These are phyloP conservation scores for Fistulinella prunicolor DNA, from an alignment of 768 basidiomycete species.

Conservation along the genomic window DNA sequence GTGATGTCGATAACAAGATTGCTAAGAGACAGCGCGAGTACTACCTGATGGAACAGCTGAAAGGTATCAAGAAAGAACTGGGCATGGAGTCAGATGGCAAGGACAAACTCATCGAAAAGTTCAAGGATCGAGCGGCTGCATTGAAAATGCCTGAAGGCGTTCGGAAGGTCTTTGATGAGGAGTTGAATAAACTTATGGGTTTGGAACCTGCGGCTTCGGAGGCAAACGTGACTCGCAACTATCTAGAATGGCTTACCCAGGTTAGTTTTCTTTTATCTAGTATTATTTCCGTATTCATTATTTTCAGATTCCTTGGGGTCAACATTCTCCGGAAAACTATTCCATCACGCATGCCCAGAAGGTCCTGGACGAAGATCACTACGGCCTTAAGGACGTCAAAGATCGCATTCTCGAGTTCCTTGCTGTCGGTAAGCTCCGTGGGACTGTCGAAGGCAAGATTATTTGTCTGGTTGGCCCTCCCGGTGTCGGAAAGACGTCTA, in stretches of 20 bases:
- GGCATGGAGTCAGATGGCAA: slow-evolving; percentile 96
- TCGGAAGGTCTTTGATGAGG: slow-evolving; percentile 94
- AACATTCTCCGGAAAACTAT: slow-evolving; percentile 91
- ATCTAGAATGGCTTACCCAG: slow-evolving; percentile 90
- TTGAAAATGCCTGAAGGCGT: slow-evolving; percentile 90
- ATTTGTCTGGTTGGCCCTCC: slow-evolving; percentile 95
- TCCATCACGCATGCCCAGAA: slow-evolving; percentile 76
- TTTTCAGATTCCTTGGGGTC: slow-evolving; percentile 91
- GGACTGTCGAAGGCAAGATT: slow-evolving; percentile 96
- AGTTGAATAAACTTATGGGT: slow-evolving; percentile 83
- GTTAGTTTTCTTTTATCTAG: slow-evolving; percentile 32
- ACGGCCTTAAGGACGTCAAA: slow-evolving; percentile 89
- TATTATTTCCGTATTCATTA: background rate
- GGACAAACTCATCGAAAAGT: slow-evolving; percentile 91
- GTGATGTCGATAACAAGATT: slow-evolving; percentile 93
- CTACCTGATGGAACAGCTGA: slow-evolving; percentile 95
- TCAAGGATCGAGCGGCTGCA: slow-evolving; percentile 76
- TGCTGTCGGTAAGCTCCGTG: slow-evolving; percentile 91
- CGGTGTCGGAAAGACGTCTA: slow-evolving; percentile 96
- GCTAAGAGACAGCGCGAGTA: slow-evolving; percentile 93
- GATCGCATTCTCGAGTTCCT: slow-evolving; percentile 94
- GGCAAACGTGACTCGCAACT: slow-evolving; percentile 92
- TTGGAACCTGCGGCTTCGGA: slow-evolving; percentile 90
- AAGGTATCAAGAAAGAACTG: slow-evolving; percentile 93
- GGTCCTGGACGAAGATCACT: slow-evolving; percentile 94